Evolutionary conservation across 352 stramenopile genomes (phyloP), one percentile per base, ranked within the genome.

Genomic region (Globisporangium mamillatum): DNA sequence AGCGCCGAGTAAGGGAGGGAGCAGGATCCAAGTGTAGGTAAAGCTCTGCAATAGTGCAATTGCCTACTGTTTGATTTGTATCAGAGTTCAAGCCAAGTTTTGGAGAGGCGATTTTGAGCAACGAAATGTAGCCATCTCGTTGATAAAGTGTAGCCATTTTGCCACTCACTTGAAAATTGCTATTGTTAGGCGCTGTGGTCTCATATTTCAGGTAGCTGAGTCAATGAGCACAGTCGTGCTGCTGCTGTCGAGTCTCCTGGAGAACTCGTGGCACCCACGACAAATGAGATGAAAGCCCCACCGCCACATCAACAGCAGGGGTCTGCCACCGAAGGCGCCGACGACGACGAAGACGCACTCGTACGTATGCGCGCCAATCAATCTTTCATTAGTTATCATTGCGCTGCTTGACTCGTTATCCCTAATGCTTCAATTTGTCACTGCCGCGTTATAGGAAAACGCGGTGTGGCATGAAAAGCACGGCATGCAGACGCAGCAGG

Each of bases 381-480:
- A 24, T 10, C 53, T 14, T 22, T 38, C 24, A 16, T 34, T 34
- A 8, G 18, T 27, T 8, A 8, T 12, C 18, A 56, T 20, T 56
- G 18, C 44, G 44, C 18, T 24, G 44, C 44, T 52, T 29, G 1
- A 4, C n/a, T 29, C 41, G 22, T 22, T 22, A 8, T n/a, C 44
- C 6, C 36, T 8, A 32, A 32, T 32, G 4, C 29, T 32, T 32
- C 29, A 32, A 44, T 44, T 44, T 12, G 18, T 1, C 6, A 4
- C 44, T 50, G 3, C 12, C 4, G 24, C 24, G 24, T 10, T 18
- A 10, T 68, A 85, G 52, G 82, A 89, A 58, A 89, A 81, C 53
- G 80, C 82, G 4, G 81, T 88, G 20, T 92, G 86, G 72, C 72
- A 88, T 57, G 84, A 92, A 27, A 86, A 84, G 48, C 69, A 88